Evolutionary conservation across 164 flowering plant genomes (phyloP).

Genomic region (Berberis thunbergii): DNA sequence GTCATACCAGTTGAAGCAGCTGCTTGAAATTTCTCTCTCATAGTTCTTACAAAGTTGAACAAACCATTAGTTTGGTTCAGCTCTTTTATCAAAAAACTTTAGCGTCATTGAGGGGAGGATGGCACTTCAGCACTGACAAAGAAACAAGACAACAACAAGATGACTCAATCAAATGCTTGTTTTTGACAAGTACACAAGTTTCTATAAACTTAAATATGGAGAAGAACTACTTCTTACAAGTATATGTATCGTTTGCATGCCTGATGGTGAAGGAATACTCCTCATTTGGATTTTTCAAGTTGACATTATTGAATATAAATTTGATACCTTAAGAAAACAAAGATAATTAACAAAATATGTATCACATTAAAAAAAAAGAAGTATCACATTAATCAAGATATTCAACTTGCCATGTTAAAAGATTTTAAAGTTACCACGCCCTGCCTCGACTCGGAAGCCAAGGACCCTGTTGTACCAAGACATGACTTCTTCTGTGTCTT

Average conservation of each 20-base stretch:
- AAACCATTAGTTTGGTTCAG: constrained; percentile 75
- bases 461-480: constrained; percentile 83
- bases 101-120: constrained; percentile 44
- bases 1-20: constrained; percentile 49
- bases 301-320: constrained; percentile 64
- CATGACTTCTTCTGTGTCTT: constrained; percentile 55
- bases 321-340: constrained; percentile 47
- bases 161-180: too few relatives aligned
- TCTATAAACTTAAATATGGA: not conserved
- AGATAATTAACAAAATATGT: not conserved
- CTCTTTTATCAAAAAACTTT: constrained; percentile 48
- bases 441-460: constrained; percentile 73
- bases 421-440: constrained; percentile 44
- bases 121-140: constrained; percentile 61
- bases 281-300: constrained; percentile 37
- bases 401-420: not conserved
- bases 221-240: constrained; percentile 43
- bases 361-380: constrained; percentile 5
- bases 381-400: too few relatives aligned
- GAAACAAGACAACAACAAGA: not conserved
- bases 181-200: too few relatives aligned
- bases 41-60: constrained; percentile 72
- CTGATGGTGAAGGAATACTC: constrained; percentile 69
- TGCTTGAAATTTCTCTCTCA: constrained; percentile 73
- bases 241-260: constrained; percentile 53